Percentiles rank a stretch among this genome's conserved stretches.
These are phyloP conservation scores for Cystofilobasidium bisporidii DNA, from an alignment of 768 basidiomycete genomes.

Conservation along the genomic window DNA sequence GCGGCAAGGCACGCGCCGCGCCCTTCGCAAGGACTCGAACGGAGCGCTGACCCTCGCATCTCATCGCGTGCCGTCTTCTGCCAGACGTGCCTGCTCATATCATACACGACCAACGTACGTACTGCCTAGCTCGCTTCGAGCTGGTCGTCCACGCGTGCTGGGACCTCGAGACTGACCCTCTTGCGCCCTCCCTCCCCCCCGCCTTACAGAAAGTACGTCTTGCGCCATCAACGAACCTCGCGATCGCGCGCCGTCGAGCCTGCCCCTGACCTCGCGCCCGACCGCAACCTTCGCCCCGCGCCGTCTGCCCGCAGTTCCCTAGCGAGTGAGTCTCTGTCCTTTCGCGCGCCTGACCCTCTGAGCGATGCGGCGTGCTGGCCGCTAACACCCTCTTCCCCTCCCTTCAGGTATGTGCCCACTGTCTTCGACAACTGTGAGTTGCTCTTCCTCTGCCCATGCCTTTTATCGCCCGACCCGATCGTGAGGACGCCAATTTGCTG, in stretches of 20 bases:
- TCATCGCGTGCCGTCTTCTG: background rate
- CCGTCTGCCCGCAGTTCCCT: conserved; percentile 57
- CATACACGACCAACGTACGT: conserved; percentile 43
- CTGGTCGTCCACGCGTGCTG: no score
- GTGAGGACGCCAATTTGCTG: background rate
- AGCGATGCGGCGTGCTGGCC: background rate
- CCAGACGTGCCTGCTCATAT: conserved; percentile 91
- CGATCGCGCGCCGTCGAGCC: conserved; percentile 36
- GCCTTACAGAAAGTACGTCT: conserved; percentile 26
- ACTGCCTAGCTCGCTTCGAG: background rate
- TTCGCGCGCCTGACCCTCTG: background rate
- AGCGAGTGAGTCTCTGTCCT: conserved; percentile 94
- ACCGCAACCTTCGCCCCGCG: conserved; percentile 44
- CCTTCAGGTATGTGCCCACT: conserved; percentile 31
- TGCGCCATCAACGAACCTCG: background rate
- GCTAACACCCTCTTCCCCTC: no score
- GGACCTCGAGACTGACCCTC: no score
- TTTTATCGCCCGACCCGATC: conserved; percentile 20
- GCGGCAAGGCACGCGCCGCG: no score
- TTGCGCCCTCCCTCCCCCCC: background rate
- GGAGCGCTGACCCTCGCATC: background rate
- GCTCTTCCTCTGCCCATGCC: conserved; percentile 20
- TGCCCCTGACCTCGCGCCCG: conserved; percentile 43
- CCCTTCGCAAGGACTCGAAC: background rate
- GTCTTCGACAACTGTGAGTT: conserved; percentile 39